Evolutionary conservation across 495 filamentous ascomycete species (phyloP).

Genomic region (Podospora didyma): DNA sequence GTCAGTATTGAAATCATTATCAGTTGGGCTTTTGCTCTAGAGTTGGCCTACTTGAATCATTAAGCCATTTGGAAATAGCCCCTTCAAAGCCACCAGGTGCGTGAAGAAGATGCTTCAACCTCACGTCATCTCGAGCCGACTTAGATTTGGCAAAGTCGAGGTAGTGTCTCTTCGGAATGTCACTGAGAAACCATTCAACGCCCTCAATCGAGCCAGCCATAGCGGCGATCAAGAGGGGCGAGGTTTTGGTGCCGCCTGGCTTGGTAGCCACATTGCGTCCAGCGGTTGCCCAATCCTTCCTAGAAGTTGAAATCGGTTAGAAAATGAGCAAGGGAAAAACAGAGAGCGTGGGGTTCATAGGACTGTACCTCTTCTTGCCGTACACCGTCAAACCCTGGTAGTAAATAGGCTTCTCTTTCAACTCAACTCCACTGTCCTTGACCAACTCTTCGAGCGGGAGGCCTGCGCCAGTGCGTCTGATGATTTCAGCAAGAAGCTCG

Average conservation of each 20-base stretch:
- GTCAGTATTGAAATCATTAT: slow-evolving; percentile 21
- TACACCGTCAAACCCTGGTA: slow-evolving; percentile 66
- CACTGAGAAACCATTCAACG: slow-evolving; percentile 67
- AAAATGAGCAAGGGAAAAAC: background rate
- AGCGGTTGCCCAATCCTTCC: slow-evolving; percentile 53
- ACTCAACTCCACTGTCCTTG: slow-evolving; percentile 52
- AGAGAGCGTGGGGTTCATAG: no score
- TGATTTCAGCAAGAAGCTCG: slow-evolving; percentile 37
- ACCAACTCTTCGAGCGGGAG: slow-evolving; percentile 62
- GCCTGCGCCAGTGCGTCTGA: slow-evolving; percentile 53
- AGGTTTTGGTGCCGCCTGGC: slow-evolving; percentile 22
- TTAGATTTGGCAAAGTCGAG: slow-evolving; percentile 57
- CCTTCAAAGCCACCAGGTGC: slow-evolving; percentile 55
- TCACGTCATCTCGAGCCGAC: slow-evolving; percentile 45
- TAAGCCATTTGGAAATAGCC: slow-evolving; percentile 58
- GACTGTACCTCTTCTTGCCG: slow-evolving; percentile 47
- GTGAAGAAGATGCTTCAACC: slow-evolving; percentile 51
- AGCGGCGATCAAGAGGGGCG: slow-evolving; percentile 60
- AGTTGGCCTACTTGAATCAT: slow-evolving; percentile 39
- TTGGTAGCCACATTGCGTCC: slow-evolving; percentile 36
- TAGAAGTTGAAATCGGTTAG: slow-evolving; percentile 3
- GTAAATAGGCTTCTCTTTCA: slow-evolving; percentile 57
- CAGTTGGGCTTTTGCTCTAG: no score
- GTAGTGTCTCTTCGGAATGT: slow-evolving; percentile 59
- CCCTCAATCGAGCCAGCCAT: slow-evolving; percentile 51